A percentile compares a stretch with the other conserved stretches of the same genome.
Evolutionary conservation across 108 stramenopile genomes (phyloP).

Genomic region (Ochromonas danica): DNA sequence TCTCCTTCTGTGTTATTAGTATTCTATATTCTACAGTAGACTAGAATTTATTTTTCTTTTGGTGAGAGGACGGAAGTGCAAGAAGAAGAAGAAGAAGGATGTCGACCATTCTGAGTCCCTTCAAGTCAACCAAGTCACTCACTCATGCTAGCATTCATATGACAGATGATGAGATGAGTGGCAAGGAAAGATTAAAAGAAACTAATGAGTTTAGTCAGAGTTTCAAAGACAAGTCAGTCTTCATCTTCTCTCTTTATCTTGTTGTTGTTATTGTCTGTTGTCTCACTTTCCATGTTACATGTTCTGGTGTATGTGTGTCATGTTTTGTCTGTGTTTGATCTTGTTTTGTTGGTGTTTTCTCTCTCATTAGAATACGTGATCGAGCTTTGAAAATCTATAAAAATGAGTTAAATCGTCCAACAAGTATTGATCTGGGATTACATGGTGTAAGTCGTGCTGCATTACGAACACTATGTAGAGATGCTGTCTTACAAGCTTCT

Average conservation of each 20-base stretch:
- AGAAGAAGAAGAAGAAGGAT: too few relatives aligned
- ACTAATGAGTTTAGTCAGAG: not conserved
- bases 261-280: not conserved
- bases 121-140: too few relatives aligned
- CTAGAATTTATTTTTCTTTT: too few relatives aligned
- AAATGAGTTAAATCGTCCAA: constrained; percentile 14
- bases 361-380: not conserved
- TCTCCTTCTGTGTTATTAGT: too few relatives aligned
- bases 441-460: constrained; percentile 9
- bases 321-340: not conserved
- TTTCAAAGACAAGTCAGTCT: not conserved
- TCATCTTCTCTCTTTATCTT: not conserved
- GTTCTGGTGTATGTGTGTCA: not conserved
- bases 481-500: not conserved
- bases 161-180: not conserved
- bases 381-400: constrained; percentile 21
- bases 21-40: too few relatives aligned
- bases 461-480: not conserved
- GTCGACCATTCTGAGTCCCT: too few relatives aligned
- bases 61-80: too few relatives aligned
- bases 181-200: not conserved
- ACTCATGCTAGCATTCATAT: too few relatives aligned
- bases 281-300: not conserved
- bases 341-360: not conserved
- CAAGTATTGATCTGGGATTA: not conserved